phyloP scores from a whole-genome alignment of 2,329 filamentous ascomycete species.

The Cladosporium sp. region DNA sequence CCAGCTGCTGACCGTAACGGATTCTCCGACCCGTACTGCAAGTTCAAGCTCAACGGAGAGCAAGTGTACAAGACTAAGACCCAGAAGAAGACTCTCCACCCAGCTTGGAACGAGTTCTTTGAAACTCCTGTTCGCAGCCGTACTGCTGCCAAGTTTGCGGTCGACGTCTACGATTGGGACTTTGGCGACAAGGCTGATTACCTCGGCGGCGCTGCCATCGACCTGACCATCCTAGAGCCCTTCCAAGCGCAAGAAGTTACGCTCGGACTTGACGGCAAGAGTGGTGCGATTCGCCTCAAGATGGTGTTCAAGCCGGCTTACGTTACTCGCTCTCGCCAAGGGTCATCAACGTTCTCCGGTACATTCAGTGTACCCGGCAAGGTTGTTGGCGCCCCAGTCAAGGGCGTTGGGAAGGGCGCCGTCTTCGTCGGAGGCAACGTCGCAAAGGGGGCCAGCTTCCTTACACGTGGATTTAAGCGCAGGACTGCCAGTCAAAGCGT shows the following conservation, averaged over 20 bases:
- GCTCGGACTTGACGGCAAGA: slow-evolving; percentile 82
- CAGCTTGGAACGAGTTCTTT: slow-evolving; percentile 95
- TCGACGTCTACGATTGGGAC: slow-evolving; percentile 92
- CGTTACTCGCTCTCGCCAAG: slow-evolving; percentile 80
- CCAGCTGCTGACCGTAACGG: slow-evolving; percentile 94
- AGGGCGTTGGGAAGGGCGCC: slow-evolving; percentile 78
- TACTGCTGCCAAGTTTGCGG: slow-evolving; percentile 78
- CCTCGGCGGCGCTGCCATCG: slow-evolving; percentile 74
- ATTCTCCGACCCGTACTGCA: slow-evolving; percentile 95
- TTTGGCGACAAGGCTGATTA: slow-evolving; percentile 94
- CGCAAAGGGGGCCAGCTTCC: slow-evolving; percentile 85
- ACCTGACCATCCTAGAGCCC: slow-evolving; percentile 77
- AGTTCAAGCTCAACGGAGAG: slow-evolving; percentile 85
- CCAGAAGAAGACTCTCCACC: slow-evolving; percentile 94
- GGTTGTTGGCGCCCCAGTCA: slow-evolving; percentile 93
- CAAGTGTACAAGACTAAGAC: slow-evolving; percentile 94
- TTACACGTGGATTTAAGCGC: slow-evolving; percentile 78
- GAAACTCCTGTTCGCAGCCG: slow-evolving; percentile 79
- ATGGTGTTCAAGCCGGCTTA: slow-evolving; percentile 93
- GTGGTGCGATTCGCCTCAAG: slow-evolving; percentile 76
- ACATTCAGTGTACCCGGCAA: slow-evolving; percentile 85
- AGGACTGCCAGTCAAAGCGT: slow-evolving; percentile 60
- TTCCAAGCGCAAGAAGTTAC: slow-evolving; percentile 77
- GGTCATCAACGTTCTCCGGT: slow-evolving; percentile 88
- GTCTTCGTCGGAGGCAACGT: slow-evolving; percentile 74